Percentiles rank a stretch among this genome's conserved stretches.
phyloP scores from a whole-genome alignment of 306 rosid species.

The Oxytropis ochrocephala region DNA sequence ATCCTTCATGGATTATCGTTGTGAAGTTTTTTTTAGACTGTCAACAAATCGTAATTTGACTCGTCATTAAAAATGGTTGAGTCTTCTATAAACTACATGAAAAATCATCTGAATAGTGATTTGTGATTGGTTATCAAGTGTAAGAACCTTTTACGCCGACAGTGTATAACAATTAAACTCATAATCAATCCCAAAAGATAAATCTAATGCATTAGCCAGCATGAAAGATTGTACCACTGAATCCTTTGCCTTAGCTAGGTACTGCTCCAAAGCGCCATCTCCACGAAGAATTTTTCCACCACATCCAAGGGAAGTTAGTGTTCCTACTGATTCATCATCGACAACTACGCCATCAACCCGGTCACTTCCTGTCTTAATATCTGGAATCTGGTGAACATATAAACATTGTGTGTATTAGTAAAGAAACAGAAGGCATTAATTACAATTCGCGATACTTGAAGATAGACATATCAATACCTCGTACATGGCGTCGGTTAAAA shows the following conservation, averaged over 20 bases:
- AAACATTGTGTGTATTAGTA: constrained; percentile 7
- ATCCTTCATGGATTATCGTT: too few species aligned
- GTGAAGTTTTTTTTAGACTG: too few species aligned
- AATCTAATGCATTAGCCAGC: background rate
- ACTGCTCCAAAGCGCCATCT: constrained; percentile 62
- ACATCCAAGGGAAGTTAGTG: constrained; percentile 44
- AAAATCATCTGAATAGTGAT: too few species aligned
- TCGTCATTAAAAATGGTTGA: too few species aligned
- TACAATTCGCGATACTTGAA: background rate
- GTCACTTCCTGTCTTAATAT: constrained; percentile 66
- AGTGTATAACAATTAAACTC: too few species aligned
- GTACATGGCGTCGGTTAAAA: constrained; percentile 87
- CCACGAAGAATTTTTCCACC: constrained; percentile 86
- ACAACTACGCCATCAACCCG: constrained; percentile 79
- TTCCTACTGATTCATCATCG: constrained; percentile 72
- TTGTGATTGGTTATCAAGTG: too few species aligned
- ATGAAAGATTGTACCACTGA: constrained; percentile 44
- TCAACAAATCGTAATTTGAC: too few species aligned
- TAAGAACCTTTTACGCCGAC: too few species aligned
- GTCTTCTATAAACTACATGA: too few species aligned
- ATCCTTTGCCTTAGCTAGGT: constrained; percentile 46
- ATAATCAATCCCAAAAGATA: background rate
- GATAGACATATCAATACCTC: constrained; percentile 48
- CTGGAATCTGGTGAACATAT: constrained; percentile 64
- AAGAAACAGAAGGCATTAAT: background rate